A percentile compares a stretch with the other conserved stretches of the same genome.
Evolutionary conservation across 2,329 filamentous ascomycete species (phyloP).

Genomic region (Fusarium mundagurra): DNA sequence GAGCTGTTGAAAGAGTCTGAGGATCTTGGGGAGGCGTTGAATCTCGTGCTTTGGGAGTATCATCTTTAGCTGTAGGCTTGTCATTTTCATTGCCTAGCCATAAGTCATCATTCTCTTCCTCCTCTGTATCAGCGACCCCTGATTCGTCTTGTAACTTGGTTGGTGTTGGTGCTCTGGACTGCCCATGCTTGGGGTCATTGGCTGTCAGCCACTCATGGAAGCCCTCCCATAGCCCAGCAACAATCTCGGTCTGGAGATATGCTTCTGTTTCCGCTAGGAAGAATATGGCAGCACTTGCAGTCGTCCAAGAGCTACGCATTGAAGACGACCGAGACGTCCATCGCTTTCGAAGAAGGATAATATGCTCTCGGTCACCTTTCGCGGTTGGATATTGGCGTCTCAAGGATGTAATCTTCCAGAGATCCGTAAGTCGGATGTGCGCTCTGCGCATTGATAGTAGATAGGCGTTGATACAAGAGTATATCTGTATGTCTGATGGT

Average conservation of each 20-base stretch:
- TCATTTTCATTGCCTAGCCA: slow-evolving; percentile 40
- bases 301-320: slow-evolving; percentile 90
- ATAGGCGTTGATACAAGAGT: slow-evolving; percentile 88
- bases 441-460: slow-evolving; percentile 86
- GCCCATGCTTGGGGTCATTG: slow-evolving; percentile 46
- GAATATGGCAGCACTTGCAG: slow-evolving; percentile 86
- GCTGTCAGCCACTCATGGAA: slow-evolving; percentile 79
- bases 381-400: slow-evolving; percentile 81
- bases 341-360: slow-evolving; percentile 70
- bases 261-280: slow-evolving; percentile 87
- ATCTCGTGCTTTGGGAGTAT: slow-evolving; percentile 36
- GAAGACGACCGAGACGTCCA: slow-evolving; percentile 69
- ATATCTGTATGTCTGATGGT: slow-evolving; percentile 77
- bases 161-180: slow-evolving; percentile 40
- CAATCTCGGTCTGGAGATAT: slow-evolving; percentile 90
- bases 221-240: slow-evolving; percentile 81
- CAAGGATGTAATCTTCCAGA: slow-evolving; percentile 87
- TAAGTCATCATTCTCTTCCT: slow-evolving; percentile 42
- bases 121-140: slow-evolving; percentile 3
- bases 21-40: slow-evolving; percentile 71
- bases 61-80: slow-evolving; percentile 18
- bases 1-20: slow-evolving; percentile 82
- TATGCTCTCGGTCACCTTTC: slow-evolving; percentile 66
- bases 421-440: slow-evolving; percentile 81
- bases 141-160: slow-evolving; percentile 22